Conservation (phyloP, 2,329 filamentous ascomycete genomes). For the Rutstroemia sydowiana region DNA sequence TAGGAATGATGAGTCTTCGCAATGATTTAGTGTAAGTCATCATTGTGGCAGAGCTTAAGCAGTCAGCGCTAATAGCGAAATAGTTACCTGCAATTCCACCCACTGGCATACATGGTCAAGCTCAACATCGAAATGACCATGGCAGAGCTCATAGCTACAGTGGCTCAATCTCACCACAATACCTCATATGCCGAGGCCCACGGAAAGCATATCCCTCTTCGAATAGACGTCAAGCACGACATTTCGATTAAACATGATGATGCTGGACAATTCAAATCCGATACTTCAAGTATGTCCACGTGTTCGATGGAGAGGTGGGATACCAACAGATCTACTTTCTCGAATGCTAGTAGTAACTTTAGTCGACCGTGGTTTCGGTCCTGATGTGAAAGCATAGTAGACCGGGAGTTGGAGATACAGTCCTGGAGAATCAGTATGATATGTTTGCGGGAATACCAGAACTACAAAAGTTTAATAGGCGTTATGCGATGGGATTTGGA, state of each 20-base stretch:
- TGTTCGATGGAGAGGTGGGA: not conserved
- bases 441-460: no score
- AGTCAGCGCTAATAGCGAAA: not conserved
- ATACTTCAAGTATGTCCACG: not conserved
- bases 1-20: constrained; percentile 34
- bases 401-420: no score
- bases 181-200: not conserved
- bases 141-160: constrained; percentile 33
- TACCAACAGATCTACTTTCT: no score
- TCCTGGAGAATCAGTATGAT: no score
- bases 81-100: constrained; percentile 35
- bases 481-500: no score
- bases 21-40: constrained; percentile 31
- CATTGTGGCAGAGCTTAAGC: no score
- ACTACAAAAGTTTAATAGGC: no score
- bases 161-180: constrained; percentile 9
- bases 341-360: no score
- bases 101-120: constrained; percentile 36
- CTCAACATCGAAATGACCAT: constrained; percentile 40
- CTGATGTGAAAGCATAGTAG: not conserved
- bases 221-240: not conserved
- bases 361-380: not conserved
- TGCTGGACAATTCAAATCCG: no score
- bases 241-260: not conserved
- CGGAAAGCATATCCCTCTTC: not conserved